Base-by-base conservation (phyloP, 495 filamentous ascomycete species). In the Aspergillus sclerotiicarbonarius region DNA sequence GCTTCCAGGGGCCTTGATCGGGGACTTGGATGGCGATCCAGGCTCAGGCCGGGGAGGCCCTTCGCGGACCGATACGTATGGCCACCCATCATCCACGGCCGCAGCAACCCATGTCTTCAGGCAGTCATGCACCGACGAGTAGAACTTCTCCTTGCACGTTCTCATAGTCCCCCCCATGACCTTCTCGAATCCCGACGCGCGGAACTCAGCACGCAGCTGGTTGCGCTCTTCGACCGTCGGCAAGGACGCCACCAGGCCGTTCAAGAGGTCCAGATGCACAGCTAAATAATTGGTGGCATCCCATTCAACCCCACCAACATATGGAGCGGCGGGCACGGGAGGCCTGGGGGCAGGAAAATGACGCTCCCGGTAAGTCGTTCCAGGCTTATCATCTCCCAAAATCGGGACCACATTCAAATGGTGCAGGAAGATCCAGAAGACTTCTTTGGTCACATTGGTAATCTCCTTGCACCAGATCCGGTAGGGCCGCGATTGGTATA, bases 381-480 rank as follows among this genome's bases (percentile, higher is more conserved):
- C 61, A 10, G 67, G 32, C 16, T 69, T 63, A 13, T 74, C 70
- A 49, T 68, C 60, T 43, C 71, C 64, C 47, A 69, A 65, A 39
- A 74, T 66, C 4, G 90, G 84, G 51, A 98, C 83, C 57, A 97
- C 86, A 62, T 98, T 98, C 49, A 93, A 75, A 56, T 92, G 87
- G 68, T 98, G 94, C 54, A 97, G 79, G 75, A 98, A 98, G 66
- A 98, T 98, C 94, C 94, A 98, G 71, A 98, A 98, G 29, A 98
- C 94, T 70, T 98, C 94, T 71, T 98, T 98, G 33, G 91, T 96
- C 45, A 98, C 92, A 62, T 88, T 90, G 51, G 84, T 85, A 16
- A 93, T 85, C 69, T 98, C 94, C 71, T 91, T 93, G 75, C 86
- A 89, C 94, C 94, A 98, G 12, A 95, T 84, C 10, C 88, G 87